phyloP scores from a whole-genome alignment of 2,329 filamentous ascomycete genomes.

The Xylariaceae sp. region DNA sequence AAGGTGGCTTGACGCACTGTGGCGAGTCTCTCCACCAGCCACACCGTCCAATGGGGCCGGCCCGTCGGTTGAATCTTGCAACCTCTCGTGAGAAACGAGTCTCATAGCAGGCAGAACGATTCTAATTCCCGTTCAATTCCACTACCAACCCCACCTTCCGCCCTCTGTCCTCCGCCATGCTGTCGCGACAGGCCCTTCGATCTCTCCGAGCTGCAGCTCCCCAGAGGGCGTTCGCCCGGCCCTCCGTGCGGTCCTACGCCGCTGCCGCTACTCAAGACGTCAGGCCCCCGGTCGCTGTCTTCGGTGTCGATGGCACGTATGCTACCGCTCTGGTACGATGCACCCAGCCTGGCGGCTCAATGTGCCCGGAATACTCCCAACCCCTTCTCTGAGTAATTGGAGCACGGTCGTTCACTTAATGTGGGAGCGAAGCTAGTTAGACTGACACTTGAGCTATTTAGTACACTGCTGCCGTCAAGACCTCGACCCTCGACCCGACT shows the following conservation, averaged over 20 bases:
- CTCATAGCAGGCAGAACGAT: slow-evolving; percentile 21
- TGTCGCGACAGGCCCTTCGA: slow-evolving; percentile 58
- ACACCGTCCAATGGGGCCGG: slow-evolving; percentile 26
- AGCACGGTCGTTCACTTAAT: background rate
- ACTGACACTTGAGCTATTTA: slow-evolving; percentile 47
- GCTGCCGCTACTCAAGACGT: slow-evolving; percentile 59
- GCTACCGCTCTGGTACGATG: slow-evolving; percentile 90
- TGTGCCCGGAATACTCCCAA: background rate
- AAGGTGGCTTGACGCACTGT: background rate
- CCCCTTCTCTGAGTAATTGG: slow-evolving; percentile 3
- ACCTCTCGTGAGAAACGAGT: slow-evolving; percentile 28
- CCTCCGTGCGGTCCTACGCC: slow-evolving; percentile 72
- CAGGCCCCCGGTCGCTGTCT: slow-evolving; percentile 86
- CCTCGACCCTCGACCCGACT: slow-evolving; percentile 76
- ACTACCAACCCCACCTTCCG: slow-evolving; percentile 18
- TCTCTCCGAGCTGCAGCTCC: slow-evolving; percentile 55
- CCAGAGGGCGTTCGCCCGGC: slow-evolving; percentile 54
- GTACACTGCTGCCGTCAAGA: slow-evolving; percentile 96
- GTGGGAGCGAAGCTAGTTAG: slow-evolving; percentile 13
- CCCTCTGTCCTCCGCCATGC: slow-evolving; percentile 42
- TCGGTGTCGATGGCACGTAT: slow-evolving; percentile 96
- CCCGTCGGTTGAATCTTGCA: slow-evolving; percentile 29
- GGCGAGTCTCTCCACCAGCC: slow-evolving; percentile 16
- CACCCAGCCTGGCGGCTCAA: slow-evolving; percentile 8
- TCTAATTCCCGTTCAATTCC: slow-evolving; percentile 23